Conservation (phyloP, 2,329 filamentous ascomycete genomes). For the Mycogone perniciosa region DNA sequence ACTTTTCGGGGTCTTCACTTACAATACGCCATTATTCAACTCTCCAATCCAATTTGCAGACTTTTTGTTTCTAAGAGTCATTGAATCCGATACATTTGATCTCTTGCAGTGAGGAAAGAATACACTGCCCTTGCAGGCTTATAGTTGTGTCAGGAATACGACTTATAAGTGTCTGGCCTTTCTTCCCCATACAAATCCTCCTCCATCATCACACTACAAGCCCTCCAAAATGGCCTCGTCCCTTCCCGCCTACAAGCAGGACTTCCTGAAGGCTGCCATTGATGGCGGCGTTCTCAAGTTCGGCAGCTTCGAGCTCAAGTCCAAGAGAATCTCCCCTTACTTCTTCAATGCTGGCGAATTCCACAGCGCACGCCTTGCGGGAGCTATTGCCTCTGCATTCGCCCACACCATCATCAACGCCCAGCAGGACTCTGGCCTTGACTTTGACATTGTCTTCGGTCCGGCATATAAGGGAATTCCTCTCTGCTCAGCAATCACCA, state of each 20-base stretch:
- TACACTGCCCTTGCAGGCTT: no score
- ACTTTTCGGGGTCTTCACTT: neutral
- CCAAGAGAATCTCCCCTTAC: conserved; percentile 84
- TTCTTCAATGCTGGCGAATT: conserved; percentile 97
- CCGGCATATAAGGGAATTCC: conserved; percentile 98
- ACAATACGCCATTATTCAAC: neutral
- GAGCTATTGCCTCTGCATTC: conserved; percentile 74
- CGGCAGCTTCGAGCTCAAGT: conserved; percentile 85
- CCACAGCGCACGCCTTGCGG: conserved; percentile 71
- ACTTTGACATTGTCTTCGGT: conserved; percentile 83
- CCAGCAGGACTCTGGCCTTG: conserved; percentile 36
- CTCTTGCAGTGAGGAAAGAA: no score
- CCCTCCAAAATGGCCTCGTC: conserved; percentile 30
- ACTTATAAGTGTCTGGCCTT: no score
- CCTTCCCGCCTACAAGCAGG: conserved; percentile 60
- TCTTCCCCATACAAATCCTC: no score
- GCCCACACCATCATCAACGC: conserved; percentile 57
- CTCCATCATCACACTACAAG: neutral
- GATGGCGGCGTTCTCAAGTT: conserved; percentile 68
- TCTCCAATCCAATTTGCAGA: neutral
- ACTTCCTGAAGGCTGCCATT: conserved; percentile 65
- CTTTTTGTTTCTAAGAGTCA: neutral
- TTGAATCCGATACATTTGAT: neutral
- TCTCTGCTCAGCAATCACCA: conserved; percentile 69
- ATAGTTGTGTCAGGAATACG: no score